Evolutionary conservation across 176 grass and related monocot genomes (phyloP), one percentile per base, ranked within the genome.

Genomic region (Pontederia paniculata): DNA sequence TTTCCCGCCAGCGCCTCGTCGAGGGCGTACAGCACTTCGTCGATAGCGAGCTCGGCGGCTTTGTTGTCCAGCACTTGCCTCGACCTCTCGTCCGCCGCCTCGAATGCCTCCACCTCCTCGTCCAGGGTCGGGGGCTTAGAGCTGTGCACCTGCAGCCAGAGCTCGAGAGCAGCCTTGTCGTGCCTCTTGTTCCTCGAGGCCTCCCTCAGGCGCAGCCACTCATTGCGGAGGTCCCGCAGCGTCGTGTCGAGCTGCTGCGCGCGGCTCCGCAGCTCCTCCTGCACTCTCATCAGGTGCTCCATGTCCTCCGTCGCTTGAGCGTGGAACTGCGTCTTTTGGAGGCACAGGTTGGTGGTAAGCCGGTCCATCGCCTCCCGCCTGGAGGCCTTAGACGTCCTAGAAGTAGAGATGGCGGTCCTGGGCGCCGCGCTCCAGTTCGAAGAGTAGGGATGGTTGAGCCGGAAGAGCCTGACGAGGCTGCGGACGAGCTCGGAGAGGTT

Each of bases 31-130:
- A 52, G 5, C 23, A 14, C 45, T 12, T 72, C 69, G n/a, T 72
- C 69, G 6, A 72, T 44, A 28, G 71, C 77, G 57, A 63, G 18
- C 48, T 52, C 77, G 19, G 50, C 21, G 5, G 77, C 77, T 45
- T 54, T 62, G 55, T 62, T 49, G 45, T 70, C 66, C 10, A 75
- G 12, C 78, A 66, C 52, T 3, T 21, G 1, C 19, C 46, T 15
- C 31, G 37, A 42, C 17, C 4, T 52, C 47, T 44, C 47, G 15
- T 52, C 57, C 8, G 12, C 48, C 17, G 56, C 46, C 31, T 53
- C 57, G 16, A 58, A 50, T 16, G 41, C 54, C 17, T 43, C 48
- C 10, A 23, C 9, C 1, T 23, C 42, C 48, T 44, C 57, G 23
- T 22, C 54, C 11, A 12, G 9, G 18, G 3, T 22, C 57, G 4